Conservation (phyloP, 495 filamentous ascomycete genomes). For the Talaromyces proteolyticus region DNA sequence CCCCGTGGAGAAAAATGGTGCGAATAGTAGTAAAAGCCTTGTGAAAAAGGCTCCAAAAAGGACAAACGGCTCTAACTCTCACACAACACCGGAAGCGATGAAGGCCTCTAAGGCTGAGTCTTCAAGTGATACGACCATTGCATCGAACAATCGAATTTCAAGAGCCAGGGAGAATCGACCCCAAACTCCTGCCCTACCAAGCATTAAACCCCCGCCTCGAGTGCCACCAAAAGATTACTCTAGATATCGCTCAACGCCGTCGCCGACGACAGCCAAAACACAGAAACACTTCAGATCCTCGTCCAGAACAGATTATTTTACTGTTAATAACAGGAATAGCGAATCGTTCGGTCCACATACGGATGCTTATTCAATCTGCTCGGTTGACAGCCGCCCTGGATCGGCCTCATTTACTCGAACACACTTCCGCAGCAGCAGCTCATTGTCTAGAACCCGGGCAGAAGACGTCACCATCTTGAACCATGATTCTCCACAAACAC, state of each 20-base stretch:
- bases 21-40: slow-evolving; percentile 16
- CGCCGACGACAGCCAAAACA: slow-evolving; percentile 12
- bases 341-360: slow-evolving; percentile 55
- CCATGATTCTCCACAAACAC: neutral
- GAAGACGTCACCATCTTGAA: slow-evolving; percentile 27
- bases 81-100: neutral
- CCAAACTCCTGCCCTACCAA: neutral
- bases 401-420: slow-evolving; percentile 40
- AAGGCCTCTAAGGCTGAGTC: neutral
- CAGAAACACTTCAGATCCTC: slow-evolving; percentile 17
- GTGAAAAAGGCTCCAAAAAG: slow-evolving; percentile 9
- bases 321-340: slow-evolving; percentile 46
- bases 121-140: neutral
- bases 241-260: slow-evolving; percentile 16
- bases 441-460: slow-evolving; percentile 39
- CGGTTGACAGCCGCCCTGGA: slow-evolving; percentile 37
- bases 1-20: slow-evolving; percentile 14
- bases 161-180: neutral
- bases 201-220: slow-evolving; percentile 28
- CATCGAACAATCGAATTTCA: neutral
- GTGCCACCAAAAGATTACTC: slow-evolving; percentile 25
- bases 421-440: slow-evolving; percentile 44
- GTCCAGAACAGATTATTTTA: slow-evolving; percentile 40
- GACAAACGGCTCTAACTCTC: neutral
- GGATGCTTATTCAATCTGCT: slow-evolving; percentile 52